Evolutionary conservation across 2,329 filamentous ascomycete species (phyloP).

Genomic region (Trichoderma sp.): DNA sequence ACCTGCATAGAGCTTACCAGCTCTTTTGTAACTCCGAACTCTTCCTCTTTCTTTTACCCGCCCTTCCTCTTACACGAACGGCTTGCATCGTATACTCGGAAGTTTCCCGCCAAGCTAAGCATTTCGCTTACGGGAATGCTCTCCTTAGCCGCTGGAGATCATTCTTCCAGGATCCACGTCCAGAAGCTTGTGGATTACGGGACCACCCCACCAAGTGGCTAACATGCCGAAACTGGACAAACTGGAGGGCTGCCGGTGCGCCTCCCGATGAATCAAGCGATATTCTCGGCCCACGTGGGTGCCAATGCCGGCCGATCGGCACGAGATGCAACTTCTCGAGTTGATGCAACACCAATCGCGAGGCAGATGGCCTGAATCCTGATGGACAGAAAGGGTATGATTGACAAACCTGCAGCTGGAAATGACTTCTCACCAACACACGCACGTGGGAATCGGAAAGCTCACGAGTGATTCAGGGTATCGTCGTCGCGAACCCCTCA

Average conservation of each 20-base stretch:
- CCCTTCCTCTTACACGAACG: neutral
- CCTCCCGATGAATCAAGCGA: conserved; percentile 12
- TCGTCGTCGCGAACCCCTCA: neutral
- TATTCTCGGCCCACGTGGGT: neutral
- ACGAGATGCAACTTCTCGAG: neutral
- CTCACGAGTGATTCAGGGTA: neutral
- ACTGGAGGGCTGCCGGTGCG: neutral
- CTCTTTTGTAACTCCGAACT: neutral
- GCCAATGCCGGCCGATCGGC: neutral
- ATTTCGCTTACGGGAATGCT: neutral
- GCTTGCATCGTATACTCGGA: neutral
- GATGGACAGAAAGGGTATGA: neutral
- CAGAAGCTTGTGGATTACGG: neutral
- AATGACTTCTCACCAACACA: neutral
- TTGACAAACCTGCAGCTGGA: neutral
- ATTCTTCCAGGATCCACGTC: neutral
- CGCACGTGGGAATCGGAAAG: neutral
- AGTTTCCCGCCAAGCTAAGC: neutral
- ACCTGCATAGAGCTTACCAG: neutral
- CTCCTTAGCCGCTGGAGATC: neutral
- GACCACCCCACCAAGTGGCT: neutral
- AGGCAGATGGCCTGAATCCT: neutral
- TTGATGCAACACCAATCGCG: neutral
- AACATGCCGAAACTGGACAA: neutral
- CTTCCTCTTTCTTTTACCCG: neutral